phyloP scores from a whole-genome alignment of 805 yeast genomes.

The Candida incommunis region DNA sequence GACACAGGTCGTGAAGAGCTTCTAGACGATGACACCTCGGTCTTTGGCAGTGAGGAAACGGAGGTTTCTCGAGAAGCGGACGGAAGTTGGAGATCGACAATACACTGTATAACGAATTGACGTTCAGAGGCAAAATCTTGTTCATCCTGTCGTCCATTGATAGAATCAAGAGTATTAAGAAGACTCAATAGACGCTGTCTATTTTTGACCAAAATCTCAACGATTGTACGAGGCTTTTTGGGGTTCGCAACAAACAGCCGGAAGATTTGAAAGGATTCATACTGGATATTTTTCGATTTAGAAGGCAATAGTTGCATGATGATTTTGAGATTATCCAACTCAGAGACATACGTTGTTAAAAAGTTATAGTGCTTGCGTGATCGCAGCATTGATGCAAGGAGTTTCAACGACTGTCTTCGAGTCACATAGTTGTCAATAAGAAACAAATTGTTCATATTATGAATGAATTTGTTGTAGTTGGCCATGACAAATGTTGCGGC shows the following conservation, averaged over 20 bases:
- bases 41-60: too few species aligned
- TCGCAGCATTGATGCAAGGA: slow-evolving; percentile 58
- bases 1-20: too few species aligned
- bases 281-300: slow-evolving; percentile 75
- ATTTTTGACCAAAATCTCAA: slow-evolving; percentile 74
- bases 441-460: slow-evolving; percentile 52
- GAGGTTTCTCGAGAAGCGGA: not conserved
- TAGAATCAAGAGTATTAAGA: slow-evolving; percentile 49
- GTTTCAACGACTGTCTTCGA: slow-evolving; percentile 71
- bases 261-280: slow-evolving; percentile 86
- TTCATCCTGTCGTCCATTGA: slow-evolving; percentile 49
- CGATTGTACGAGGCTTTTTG: slow-evolving; percentile 61
- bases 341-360: slow-evolving; percentile 65
- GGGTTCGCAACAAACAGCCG: slow-evolving; percentile 97
- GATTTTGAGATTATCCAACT: slow-evolving; percentile 69
- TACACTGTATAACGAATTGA: slow-evolving; percentile 62
- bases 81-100: slow-evolving; percentile 27
- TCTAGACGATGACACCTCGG: too few species aligned
- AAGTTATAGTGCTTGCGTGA: slow-evolving; percentile 56
- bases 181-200: slow-evolving; percentile 61
- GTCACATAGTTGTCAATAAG: slow-evolving; percentile 78
- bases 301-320: slow-evolving; percentile 80
- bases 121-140: slow-evolving; percentile 61
- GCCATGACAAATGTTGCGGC: slow-evolving; percentile 55
- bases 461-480: slow-evolving; percentile 45